phyloP scores from a whole-genome alignment of 1,284 basidiomycete genomes.

The Wolfiporia cocos region DNA sequence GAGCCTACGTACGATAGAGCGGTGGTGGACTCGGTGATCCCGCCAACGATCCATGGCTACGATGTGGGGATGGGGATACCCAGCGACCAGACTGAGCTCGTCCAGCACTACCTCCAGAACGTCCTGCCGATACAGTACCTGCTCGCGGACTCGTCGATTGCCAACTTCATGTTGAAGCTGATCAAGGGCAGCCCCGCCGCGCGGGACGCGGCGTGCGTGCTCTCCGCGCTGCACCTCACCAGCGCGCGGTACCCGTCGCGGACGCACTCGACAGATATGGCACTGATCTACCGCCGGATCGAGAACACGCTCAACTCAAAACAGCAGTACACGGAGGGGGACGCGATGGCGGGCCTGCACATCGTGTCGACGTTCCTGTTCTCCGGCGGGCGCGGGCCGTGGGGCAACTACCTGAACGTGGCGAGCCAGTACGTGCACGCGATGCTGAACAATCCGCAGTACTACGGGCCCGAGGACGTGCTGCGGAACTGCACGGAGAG shows the following conservation, averaged over 20 bases:
- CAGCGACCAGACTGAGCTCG: slow-evolving; percentile 26
- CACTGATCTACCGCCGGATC: slow-evolving; percentile 26
- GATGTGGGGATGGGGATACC: slow-evolving; percentile 23
- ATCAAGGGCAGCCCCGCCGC: slow-evolving; percentile 36
- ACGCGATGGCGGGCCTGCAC: slow-evolving; percentile 73
- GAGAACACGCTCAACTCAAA: slow-evolving; percentile 25
- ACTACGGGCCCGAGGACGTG: slow-evolving; percentile 36
- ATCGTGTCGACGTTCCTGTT: slow-evolving; percentile 71
- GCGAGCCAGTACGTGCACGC: slow-evolving; percentile 46
- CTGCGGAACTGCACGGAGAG: slow-evolving; percentile 40
- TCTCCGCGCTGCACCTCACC: slow-evolving; percentile 45
- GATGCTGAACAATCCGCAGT: slow-evolving; percentile 33
- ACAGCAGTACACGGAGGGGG: slow-evolving; percentile 39
- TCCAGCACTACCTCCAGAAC: slow-evolving; percentile 38
- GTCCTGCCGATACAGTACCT: slow-evolving; percentile 65
- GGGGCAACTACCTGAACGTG: slow-evolving; percentile 58
- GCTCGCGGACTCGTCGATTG: slow-evolving; percentile 44
- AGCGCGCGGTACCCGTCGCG: slow-evolving; percentile 21
- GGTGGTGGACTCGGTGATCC: slow-evolving; percentile 10
- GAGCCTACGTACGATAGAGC: slow-evolving; percentile 8
- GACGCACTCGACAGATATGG: slow-evolving; percentile 14
- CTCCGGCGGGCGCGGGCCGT: slow-evolving; percentile 61
- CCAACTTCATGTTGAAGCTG: slow-evolving; percentile 37
- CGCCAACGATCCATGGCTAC: slow-evolving; percentile 17
- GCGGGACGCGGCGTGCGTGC: slow-evolving; percentile 51